Conservation (phyloP, 805 yeast genomes). For the Candida golubevii region DNA sequence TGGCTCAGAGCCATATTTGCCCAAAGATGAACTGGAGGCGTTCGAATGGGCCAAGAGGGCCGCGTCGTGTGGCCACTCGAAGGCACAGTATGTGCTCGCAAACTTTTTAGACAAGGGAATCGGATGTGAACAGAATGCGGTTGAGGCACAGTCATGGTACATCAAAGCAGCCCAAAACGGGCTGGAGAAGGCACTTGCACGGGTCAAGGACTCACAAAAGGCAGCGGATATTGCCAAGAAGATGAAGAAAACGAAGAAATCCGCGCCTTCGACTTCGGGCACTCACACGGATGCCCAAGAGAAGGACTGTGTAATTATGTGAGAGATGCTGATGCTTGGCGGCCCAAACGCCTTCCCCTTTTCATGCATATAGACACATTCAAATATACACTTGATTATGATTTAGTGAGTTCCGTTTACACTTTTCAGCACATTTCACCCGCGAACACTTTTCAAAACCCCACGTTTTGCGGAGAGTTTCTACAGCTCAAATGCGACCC, state of each 20-base stretch:
- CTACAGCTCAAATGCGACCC: too few relatives aligned
- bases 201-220: conserved; percentile 30
- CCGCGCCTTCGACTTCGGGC: not conserved
- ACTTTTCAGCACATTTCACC: too few relatives aligned
- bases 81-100: conserved; percentile 83
- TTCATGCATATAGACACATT: too few relatives aligned
- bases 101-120: conserved; percentile 83
- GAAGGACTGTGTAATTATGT: conserved; percentile 45
- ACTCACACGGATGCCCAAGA: conserved; percentile 24
- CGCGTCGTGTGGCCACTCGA: conserved; percentile 66
- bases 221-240: conserved; percentile 29
- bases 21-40: conserved; percentile 77
- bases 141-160: conserved; percentile 71
- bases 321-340: not conserved
- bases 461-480: too few relatives aligned
- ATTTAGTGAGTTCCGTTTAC: too few relatives aligned
- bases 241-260: conserved; percentile 17
- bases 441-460: too few relatives aligned
- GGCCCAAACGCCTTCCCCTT: too few relatives aligned
- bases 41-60: conserved; percentile 93
- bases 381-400: too few relatives aligned
- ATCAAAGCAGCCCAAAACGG: conserved; percentile 62
- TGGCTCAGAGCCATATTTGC: conserved; percentile 81
- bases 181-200: conserved; percentile 34
- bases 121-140: conserved; percentile 63